A percentile compares a stretch with the other conserved stretches of the same genome.
Conservation (phyloP, 2,329 filamentous ascomycete species). For the Ceratocystis cacaofunesta region DNA sequence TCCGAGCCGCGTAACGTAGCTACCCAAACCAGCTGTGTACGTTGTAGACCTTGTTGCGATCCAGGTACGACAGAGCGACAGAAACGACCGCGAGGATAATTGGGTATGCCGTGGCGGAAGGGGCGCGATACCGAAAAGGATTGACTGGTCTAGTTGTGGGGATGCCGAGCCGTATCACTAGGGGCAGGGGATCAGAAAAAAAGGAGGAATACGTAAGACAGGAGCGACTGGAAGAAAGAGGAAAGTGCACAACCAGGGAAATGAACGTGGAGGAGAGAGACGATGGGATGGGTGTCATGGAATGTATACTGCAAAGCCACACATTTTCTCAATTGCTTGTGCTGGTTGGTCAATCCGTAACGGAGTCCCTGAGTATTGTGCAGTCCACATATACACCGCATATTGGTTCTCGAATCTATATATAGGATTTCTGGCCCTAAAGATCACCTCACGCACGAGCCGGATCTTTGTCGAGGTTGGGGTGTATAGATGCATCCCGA, state of each 20-base stretch:
- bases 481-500: neutral
- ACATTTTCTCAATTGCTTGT: neutral
- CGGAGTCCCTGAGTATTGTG: neutral
- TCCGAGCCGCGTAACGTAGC: neutral
- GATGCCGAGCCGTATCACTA: neutral
- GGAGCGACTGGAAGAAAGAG: neutral
- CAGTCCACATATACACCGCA: neutral
- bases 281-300: neutral
- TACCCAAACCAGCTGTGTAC: neutral
- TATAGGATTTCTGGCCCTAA: neutral
- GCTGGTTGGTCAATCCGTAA: neutral
- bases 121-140: neutral
- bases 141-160: neutral
- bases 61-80: neutral
- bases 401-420: neutral
- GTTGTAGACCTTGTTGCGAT: neutral
- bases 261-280: neutral
- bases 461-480: neutral
- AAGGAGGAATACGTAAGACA: neutral
- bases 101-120: neutral
- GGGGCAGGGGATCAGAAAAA: neutral
- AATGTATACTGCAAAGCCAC: neutral
- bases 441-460: neutral
- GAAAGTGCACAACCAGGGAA: neutral
- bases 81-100: neutral